Evolutionary conservation across 495 filamentous ascomycete species (phyloP), one percentile per base, ranked within the genome.

Genomic region (Aspergillus leporis): DNA sequence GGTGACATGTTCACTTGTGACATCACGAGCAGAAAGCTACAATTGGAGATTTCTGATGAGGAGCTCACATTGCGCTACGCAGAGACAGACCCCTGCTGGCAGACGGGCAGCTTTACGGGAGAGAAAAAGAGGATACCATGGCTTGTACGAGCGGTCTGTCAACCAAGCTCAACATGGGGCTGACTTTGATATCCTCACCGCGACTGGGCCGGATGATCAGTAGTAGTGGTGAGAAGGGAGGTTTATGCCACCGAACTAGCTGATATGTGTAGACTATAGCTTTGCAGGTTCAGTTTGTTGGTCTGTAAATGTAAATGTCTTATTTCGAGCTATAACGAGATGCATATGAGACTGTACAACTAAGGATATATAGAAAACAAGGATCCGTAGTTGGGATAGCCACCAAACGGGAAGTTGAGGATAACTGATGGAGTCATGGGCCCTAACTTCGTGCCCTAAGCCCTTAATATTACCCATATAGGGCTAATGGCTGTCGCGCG

Each of bases 181-280:
- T 5, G 86, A 89, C 64, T 89, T 89, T 67, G 82, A 82, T 60
- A 88, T 89, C 62, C 66, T 89, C 22, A 79, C 78, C 2, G 85
- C 85, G 22, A 67, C 63, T 12, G 72, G 72, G 14, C 36, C 36
- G 25, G 25, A 28, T 28, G 25, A 6, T 6, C 25, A 3, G 25
- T 28, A 28, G 6, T 28, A 6, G 25, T 28, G 3, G 6, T 28
- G n/a, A 28, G 3, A 28, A 28, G 25, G 25, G 6, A 6, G 25
- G 3, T 6, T 6, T 28, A 28, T 28, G 25, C 25, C 6, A 6
- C 25, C 6, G 25, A 28, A 6, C 3, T 28, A 28, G 3, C 25
- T 28, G 25, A 3, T 28, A 28, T 28, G 25, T 28, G 25, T 28
- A 28, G 25, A 6, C 25, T 3, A 28, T 28, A 28, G 25, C 25